Conservation (phyloP, 768 basidiomycete genomes). For the Vararia minispora region DNA sequence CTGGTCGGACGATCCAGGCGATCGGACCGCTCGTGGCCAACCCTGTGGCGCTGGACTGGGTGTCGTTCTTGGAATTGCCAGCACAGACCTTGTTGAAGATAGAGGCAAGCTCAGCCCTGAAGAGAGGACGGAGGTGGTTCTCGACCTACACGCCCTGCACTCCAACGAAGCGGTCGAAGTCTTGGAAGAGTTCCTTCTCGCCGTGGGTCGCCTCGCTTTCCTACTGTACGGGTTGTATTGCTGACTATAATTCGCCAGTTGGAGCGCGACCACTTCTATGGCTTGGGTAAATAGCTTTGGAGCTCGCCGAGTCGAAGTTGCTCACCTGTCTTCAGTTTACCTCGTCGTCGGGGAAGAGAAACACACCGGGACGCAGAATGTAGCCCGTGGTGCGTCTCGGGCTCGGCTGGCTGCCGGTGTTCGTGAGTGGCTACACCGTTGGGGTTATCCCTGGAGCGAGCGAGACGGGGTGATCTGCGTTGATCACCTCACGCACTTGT, state of each 20-base stretch:
- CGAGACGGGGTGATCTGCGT: conserved; percentile 84
- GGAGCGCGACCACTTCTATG: conserved; percentile 81
- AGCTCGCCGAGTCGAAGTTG: background rate
- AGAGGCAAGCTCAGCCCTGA: conserved; percentile 57
- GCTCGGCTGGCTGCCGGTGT: conserved; percentile 78
- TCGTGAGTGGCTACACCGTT: conserved; percentile 84
- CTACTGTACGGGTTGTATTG: background rate
- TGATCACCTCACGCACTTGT: conserved; percentile 68
- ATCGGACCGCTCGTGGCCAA: conserved; percentile 65
- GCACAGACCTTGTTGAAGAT: conserved; percentile 35
- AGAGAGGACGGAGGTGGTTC: conserved; percentile 78
- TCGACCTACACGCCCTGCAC: conserved; percentile 92
- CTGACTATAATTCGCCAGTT: conserved; percentile 32
- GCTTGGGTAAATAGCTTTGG: conserved; percentile 46
- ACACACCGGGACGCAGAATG: conserved; percentile 88
- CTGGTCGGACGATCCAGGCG: conserved; percentile 80
- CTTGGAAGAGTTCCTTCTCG: conserved; percentile 76
- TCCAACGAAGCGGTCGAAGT: conserved; percentile 89
- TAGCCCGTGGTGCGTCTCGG: conserved; percentile 69
- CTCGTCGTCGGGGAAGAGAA: conserved; percentile 92
- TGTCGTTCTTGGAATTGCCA: conserved; percentile 78
- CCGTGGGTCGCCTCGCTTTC: conserved; percentile 42
- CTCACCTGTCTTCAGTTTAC: conserved; percentile 42
- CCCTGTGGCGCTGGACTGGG: conserved; percentile 75
- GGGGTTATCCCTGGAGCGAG: conserved; percentile 96